A percentile compares a stretch with the other conserved stretches of the same genome.
Evolutionary conservation across 352 stramenopile species (phyloP).

Genomic region (Pythium phragmitis): DNA sequence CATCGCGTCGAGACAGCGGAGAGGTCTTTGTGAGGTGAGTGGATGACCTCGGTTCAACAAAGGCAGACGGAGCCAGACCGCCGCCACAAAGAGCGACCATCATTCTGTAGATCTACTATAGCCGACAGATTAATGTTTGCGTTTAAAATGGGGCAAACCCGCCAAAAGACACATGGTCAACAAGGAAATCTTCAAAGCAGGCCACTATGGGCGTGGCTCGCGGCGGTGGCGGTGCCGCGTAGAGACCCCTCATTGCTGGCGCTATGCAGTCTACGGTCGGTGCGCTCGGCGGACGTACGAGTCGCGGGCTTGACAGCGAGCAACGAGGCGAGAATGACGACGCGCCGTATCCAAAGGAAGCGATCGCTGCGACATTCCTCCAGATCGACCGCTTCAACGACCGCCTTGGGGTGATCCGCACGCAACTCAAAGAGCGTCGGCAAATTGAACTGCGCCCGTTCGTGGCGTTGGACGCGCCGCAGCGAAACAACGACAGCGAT

Average conservation of each 20-base stretch:
- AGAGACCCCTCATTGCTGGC: neutral
- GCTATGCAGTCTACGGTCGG: neutral
- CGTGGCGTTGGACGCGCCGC: neutral
- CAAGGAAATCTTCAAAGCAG: constrained; percentile 1
- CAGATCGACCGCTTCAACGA: constrained; percentile 50
- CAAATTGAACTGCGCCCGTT: constrained; percentile 5
- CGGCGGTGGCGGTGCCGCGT: neutral
- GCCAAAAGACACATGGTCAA: neutral
- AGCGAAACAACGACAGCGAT: constrained; percentile 11
- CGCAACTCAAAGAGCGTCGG: constrained; percentile 31
- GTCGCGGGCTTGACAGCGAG: neutral
- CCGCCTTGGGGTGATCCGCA: constrained; percentile 44
- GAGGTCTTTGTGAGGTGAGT: neutral
- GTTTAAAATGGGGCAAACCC: constrained; percentile 9
- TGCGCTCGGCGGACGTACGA: neutral
- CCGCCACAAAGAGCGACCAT: neutral
- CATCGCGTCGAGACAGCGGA: too few relatives aligned
- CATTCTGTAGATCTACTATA: constrained; percentile 7
- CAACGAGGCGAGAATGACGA: neutral
- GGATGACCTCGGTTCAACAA: too few relatives aligned
- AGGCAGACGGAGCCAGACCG: too few relatives aligned
- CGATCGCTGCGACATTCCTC: constrained; percentile 30
- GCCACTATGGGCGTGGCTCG: neutral
- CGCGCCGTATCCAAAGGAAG: constrained; percentile 18
- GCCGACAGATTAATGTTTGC: constrained; percentile 12